Percentiles rank a stretch among this genome's conserved stretches.
These are phyloP conservation scores for Aphanomyces euteiches DNA, from an alignment of 352 stramenopile species.

Conservation along the genomic window DNA sequence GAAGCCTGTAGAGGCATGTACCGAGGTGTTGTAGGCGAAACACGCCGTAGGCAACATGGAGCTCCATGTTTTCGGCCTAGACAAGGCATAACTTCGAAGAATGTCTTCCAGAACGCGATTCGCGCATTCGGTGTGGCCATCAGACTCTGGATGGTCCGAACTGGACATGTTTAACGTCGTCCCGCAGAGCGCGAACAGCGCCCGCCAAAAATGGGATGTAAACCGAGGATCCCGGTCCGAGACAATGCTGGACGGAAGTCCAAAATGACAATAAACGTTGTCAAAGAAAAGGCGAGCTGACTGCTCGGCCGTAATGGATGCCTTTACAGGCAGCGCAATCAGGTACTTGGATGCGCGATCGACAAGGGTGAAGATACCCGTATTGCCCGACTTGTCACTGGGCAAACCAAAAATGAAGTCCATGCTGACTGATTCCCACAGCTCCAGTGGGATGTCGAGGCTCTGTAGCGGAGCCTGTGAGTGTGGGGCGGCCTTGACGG, in stretches of 20 bases:
- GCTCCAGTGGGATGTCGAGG: conserved; percentile 23
- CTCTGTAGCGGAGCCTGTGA: conserved; percentile 26
- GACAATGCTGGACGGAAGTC: conserved; percentile 31
- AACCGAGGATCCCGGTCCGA: conserved; percentile 32
- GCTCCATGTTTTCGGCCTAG: not conserved
- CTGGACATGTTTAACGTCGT: conserved; percentile 11
- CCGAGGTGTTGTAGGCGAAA: not conserved
- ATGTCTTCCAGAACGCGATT: conserved; percentile 18
- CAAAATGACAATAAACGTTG: conserved; percentile 32
- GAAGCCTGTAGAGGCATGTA: not conserved
- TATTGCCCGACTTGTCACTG: conserved; percentile 29
- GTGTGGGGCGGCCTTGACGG: not conserved
- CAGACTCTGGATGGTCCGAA: conserved; percentile 18
- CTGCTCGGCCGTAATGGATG: conserved; percentile 29
- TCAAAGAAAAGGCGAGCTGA: conserved; percentile 35
- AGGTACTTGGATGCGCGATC: conserved; percentile 39
- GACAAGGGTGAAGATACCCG: conserved; percentile 35
- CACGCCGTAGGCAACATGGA: not conserved
- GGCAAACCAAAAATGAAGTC: conserved; percentile 30
- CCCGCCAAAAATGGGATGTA: conserved; percentile 29
- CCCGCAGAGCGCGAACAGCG: conserved; percentile 25
- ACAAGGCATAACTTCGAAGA: not conserved
- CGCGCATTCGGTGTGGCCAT: conserved; percentile 16
- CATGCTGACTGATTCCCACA: conserved; percentile 32
- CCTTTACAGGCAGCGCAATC: conserved; percentile 22